Base-by-base conservation (phyloP, 2,329 filamentous ascomycete genomes). In the Colletotrichum sojae region DNA sequence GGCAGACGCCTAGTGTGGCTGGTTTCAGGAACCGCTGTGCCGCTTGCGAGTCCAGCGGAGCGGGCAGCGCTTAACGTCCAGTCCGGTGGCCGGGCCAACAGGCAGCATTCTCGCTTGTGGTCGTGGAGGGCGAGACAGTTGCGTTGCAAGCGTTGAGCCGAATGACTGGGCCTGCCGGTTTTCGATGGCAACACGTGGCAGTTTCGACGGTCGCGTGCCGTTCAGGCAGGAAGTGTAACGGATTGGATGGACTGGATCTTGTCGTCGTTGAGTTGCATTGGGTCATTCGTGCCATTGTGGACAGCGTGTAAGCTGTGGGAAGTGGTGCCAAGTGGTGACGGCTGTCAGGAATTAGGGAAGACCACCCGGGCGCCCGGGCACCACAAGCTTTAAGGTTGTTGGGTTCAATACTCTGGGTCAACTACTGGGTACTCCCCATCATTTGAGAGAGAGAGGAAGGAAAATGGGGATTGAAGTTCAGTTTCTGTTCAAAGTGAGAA, bases 21-120 rank as follows among this genome's bases (percentile, higher is more conserved):
- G 62, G 66, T 69, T 69, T 69, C 66, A 66, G 62, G 51, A 66
- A 60, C 66, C 62, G 62, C 66, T 60, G 55, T 60, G 43, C 66
- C 66, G 49, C 12, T 39, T 60, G 25, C 62, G 45, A 40, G 45
- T 25, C 25, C 39, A 49, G 31, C 55, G 6, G 39, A 45, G 43
- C 2, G 31, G 31, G 31, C 31, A 10, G 31, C 31, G 31, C 10
- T 36, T 36, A 36, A 36, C 31, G 31, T 10, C 31, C 31, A 36
- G 31, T 36, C 31, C 31, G 9, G 51, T 60, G 55, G 66, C 62
- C 22, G 36, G 36, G 18, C 18, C 27, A 45, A 25, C 43, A 55
- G 62, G 62, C 55, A 66, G 36, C 65, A 59, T 64, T 64, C 53
- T 15, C 40, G 40, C 16, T 15, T 43, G 40, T 43, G 40, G 40